These are phyloP conservation scores for Thymus quinquecostatus DNA, from an alignment of 257 asterid genomes.

Conservation along the genomic window DNA sequence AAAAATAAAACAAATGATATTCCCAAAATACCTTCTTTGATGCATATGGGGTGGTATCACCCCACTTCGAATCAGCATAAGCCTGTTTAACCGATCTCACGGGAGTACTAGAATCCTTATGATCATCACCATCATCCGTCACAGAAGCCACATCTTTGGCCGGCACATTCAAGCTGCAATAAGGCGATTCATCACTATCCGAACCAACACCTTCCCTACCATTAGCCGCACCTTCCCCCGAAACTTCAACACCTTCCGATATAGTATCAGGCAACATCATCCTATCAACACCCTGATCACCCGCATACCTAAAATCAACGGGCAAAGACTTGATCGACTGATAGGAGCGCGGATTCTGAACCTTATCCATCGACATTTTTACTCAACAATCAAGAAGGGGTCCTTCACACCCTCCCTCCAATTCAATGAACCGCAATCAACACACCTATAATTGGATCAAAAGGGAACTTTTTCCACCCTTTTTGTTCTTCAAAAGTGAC, in stretches of 20 bases:
- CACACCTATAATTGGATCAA: slow-evolving; percentile 63
- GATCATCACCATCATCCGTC: slow-evolving; percentile 60
- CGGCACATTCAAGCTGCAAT: slow-evolving; percentile 53
- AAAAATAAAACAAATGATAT: slow-evolving; percentile 4
- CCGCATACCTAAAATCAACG: slow-evolving; percentile 57
- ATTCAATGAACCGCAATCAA: slow-evolving; percentile 53
- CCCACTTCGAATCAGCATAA: slow-evolving; percentile 71
- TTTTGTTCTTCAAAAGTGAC: slow-evolving; percentile 49
- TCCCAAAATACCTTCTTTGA: slow-evolving; percentile 66
- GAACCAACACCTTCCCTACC: slow-evolving; percentile 42
- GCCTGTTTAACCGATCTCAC: slow-evolving; percentile 38
- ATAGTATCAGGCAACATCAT: slow-evolving; percentile 46
- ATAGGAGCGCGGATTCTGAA: slow-evolving; percentile 34
- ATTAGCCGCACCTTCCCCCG: slow-evolving; percentile 34
- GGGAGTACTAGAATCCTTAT: slow-evolving; percentile 42
- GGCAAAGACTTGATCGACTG: slow-evolving; percentile 80
- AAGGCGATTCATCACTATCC: slow-evolving; percentile 79
- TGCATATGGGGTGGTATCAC: slow-evolving; percentile 70
- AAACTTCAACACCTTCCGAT: slow-evolving; percentile 45
- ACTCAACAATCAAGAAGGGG: slow-evolving; percentile 17
- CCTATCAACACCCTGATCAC: slow-evolving; percentile 45
- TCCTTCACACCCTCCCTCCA: slow-evolving; percentile 33
- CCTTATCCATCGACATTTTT: slow-evolving; percentile 61
- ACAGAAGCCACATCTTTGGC: slow-evolving; percentile 49
- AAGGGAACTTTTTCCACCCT: slow-evolving; percentile 54